Conservation (phyloP, 768 basidiomycete genomes). For the Collybiopsis luxurians region DNA sequence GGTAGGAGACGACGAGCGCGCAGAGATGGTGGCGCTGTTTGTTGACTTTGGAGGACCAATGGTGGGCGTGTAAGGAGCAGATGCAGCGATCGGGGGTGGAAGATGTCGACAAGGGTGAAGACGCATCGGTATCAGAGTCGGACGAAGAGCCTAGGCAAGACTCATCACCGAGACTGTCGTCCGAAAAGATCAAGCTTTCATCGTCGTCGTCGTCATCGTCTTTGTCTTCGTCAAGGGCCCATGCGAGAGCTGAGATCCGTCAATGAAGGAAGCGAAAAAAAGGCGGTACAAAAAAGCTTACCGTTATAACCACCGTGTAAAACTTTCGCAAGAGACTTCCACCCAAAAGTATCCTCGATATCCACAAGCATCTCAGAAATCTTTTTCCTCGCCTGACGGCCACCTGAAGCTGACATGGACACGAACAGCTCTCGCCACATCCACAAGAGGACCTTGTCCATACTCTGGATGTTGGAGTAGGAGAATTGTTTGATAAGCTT, state of each 20-base stretch:
- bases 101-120: no score
- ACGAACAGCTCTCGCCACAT: slow-evolving; percentile 71
- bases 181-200: no score
- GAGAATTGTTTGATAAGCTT: slow-evolving; percentile 37
- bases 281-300: slow-evolving; percentile 20
- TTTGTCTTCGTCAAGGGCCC: background rate
- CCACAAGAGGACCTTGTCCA: slow-evolving; percentile 48
- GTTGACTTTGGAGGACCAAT: slow-evolving; percentile 31
- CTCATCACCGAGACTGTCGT: no score
- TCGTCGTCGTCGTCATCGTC: slow-evolving; percentile 12
- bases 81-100: slow-evolving; percentile 13
- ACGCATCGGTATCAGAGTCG: no score
- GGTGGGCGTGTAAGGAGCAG: slow-evolving; percentile 28
- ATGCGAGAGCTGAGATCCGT: background rate
- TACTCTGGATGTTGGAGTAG: slow-evolving; percentile 33
- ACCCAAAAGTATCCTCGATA: slow-evolving; percentile 48
- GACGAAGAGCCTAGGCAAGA: slow-evolving; percentile 9
- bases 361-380: slow-evolving; percentile 59
- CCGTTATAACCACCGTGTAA: slow-evolving; percentile 50
- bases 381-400: slow-evolving; percentile 21
- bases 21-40: slow-evolving; percentile 38
- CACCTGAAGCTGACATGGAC: slow-evolving; percentile 43
- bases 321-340: slow-evolving; percentile 49
- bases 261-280: slow-evolving; percentile 1
- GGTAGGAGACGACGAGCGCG: slow-evolving; percentile 24